Percentiles rank a stretch among this genome's conserved stretches.
phyloP scores from a whole-genome alignment of 139 green algal genomes.

The Auxenochlorella pyrenoidosa region DNA sequence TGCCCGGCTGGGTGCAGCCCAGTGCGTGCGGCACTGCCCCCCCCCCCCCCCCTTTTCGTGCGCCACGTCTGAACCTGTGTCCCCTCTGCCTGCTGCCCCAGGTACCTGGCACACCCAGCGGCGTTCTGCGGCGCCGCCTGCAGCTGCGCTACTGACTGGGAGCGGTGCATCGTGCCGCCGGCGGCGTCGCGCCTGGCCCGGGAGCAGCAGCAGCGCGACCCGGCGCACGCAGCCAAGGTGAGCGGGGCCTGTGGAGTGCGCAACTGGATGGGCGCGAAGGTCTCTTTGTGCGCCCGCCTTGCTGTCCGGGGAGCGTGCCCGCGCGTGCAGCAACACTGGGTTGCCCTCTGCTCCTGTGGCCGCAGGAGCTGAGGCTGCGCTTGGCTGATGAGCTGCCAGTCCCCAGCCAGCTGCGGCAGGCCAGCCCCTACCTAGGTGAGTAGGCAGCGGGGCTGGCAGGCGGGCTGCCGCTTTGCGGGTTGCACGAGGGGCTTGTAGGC shows the following conservation, averaged over 20 bases:
- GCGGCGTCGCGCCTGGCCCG: neutral
- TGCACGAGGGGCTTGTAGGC: no score
- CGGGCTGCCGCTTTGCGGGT: neutral
- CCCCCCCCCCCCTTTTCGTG: neutral
- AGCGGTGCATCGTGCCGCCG: slow-evolving; percentile 15
- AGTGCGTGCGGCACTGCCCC: neutral
- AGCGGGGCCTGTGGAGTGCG: neutral
- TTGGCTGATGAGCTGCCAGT: slow-evolving; percentile 33
- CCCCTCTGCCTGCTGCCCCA: neutral
- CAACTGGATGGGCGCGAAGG: no score
- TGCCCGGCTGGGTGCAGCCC: neutral
- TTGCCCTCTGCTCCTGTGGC: neutral
- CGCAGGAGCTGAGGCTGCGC: slow-evolving; percentile 28
- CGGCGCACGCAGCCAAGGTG: neutral
- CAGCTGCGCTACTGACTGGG: slow-evolving; percentile 25
- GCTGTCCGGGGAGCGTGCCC: no score
- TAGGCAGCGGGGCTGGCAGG: neutral
- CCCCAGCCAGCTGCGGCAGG: slow-evolving; percentile 35
- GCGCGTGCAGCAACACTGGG: no score
- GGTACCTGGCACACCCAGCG: slow-evolving; percentile 25
- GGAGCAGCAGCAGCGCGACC: slow-evolving; percentile 13
- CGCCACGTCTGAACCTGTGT: no score
- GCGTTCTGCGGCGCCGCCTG: neutral
- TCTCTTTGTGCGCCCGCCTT: no score
- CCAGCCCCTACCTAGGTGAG: slow-evolving; percentile 43